Conservation (phyloP, 2,329 filamentous ascomycete genomes). For the Phialophora chinensis region DNA sequence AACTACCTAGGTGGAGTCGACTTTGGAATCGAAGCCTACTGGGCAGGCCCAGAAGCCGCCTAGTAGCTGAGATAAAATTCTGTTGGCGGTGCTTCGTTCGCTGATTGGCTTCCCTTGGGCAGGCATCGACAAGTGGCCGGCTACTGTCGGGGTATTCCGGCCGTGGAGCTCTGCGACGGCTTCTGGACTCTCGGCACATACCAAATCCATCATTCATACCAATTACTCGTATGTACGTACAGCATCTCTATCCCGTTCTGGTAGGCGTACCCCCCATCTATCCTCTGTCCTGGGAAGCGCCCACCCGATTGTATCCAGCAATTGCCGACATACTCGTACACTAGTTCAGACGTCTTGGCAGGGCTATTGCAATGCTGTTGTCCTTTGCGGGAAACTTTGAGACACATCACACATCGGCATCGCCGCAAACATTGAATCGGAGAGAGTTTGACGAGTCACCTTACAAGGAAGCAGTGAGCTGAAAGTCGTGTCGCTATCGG, state of each 20-base stretch:
- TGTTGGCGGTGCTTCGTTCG: slow-evolving; percentile 9
- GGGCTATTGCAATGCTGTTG: not conserved
- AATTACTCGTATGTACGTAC: not conserved
- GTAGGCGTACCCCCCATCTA: slow-evolving; percentile 7
- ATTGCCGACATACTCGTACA: not conserved
- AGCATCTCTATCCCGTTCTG: slow-evolving; percentile 1
- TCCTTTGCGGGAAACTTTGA: not conserved
- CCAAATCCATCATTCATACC: slow-evolving; percentile 1
- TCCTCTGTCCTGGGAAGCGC: not conserved
- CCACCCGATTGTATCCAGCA: slow-evolving; percentile 1
- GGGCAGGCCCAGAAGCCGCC: slow-evolving; percentile 19
- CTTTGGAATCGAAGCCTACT: not conserved
- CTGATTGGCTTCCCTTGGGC: slow-evolving; percentile 15
- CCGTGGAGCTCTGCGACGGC: not conserved
- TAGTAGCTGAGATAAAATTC: slow-evolving; percentile 25
- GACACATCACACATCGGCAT: not conserved
- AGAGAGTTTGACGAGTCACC: not conserved
- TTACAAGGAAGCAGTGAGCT: not conserved
- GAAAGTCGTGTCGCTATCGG: not conserved
- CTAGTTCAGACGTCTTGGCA: not conserved
- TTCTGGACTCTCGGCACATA: not conserved
- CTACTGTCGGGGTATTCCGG: not conserved
- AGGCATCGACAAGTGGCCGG: not conserved
- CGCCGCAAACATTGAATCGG: not conserved
- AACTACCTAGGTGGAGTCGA: slow-evolving; percentile 7